Percentiles rank a stretch among this genome's conserved stretches.
Conservation (phyloP, 495 filamentous ascomycete genomes). For the Xylaria telfairii region DNA sequence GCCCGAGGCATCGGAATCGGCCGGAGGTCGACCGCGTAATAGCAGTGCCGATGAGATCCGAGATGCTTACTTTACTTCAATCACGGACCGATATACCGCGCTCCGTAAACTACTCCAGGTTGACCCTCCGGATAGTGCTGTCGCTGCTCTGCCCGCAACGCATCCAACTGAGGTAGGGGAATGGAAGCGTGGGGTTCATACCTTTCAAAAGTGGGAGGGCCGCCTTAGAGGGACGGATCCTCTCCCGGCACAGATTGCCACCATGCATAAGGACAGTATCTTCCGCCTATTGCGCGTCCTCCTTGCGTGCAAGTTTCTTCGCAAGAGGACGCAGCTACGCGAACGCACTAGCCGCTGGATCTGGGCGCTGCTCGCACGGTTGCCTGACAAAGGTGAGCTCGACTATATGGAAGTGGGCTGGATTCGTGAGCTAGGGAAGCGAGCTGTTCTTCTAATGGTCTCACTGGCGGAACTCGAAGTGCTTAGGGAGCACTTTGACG, state of each 20-base stretch:
- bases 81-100: conserved; percentile 63
- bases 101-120: conserved; percentile 64
- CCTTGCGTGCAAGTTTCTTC: conserved; percentile 53
- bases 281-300: conserved; percentile 60
- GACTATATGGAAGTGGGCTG: conserved; percentile 61
- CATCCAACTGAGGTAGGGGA: conserved; percentile 63
- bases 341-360: conserved; percentile 63
- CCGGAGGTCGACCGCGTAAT: conserved; percentile 48
- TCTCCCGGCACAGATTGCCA: conserved; percentile 68
- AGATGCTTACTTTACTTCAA: conserved; percentile 67
- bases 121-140: conserved; percentile 55
- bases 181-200: conserved; percentile 49
- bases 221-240: conserved; percentile 62
- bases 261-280: conserved; percentile 67
- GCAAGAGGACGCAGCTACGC: conserved; percentile 51
- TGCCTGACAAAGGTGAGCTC: conserved; percentile 64
- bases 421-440: conserved; percentile 65
- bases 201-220: conserved; percentile 58
- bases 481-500: conserved; percentile 44
- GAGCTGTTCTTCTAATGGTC: conserved; percentile 59
- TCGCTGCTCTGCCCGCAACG: conserved; percentile 58
- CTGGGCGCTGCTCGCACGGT: conserved; percentile 65
- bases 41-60: conserved; percentile 42
- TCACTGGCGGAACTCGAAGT: conserved; percentile 57
- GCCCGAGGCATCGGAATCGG: conserved; percentile 28